Percentiles rank a stretch among this genome's conserved stretches.
phyloP scores from a whole-genome alignment of 495 filamentous ascomycete species.

The Penicillium cinerascens region DNA sequence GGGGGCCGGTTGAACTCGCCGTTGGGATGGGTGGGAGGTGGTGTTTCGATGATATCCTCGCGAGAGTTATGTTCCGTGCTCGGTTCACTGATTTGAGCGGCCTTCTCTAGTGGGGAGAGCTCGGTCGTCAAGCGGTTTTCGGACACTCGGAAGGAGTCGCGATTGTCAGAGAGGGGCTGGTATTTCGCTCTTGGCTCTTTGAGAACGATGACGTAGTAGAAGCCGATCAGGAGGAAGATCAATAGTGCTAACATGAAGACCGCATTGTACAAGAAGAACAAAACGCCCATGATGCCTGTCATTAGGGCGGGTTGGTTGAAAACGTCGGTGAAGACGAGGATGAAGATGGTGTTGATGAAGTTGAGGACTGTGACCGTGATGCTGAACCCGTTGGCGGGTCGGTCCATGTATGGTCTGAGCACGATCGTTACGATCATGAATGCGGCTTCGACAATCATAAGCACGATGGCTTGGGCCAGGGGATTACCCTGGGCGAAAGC shows the following conservation, averaged over 20 bases:
- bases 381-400: conserved; percentile 94
- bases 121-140: conserved; percentile 75
- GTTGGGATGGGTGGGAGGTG: not conserved
- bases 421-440: conserved; percentile 75
- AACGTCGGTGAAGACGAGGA: conserved; percentile 74
- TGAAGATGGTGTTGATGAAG: conserved; percentile 83
- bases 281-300: conserved; percentile 85
- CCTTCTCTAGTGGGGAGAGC: conserved; percentile 86
- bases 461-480: conserved; percentile 72
- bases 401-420: conserved; percentile 94
- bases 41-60: conserved; percentile 2
- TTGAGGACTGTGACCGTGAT: conserved; percentile 84
- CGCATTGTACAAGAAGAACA: conserved; percentile 91
- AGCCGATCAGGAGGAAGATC: conserved; percentile 80
- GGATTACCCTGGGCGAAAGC: conserved; percentile 70
- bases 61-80: not conserved
- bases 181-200: conserved; percentile 95
- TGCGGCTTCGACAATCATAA: conserved; percentile 78
- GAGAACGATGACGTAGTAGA: conserved; percentile 73
- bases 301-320: conserved; percentile 81
- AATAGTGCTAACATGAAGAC: conserved; percentile 83
- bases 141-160: conserved; percentile 94
- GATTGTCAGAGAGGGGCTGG: conserved; percentile 90
- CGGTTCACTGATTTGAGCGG: conserved; percentile 70
- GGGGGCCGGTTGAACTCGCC: not conserved